Percentiles rank a stretch among this genome's conserved stretches.
Conservation (phyloP, 805 yeast genomes). For the Grigorovia humatica region DNA sequence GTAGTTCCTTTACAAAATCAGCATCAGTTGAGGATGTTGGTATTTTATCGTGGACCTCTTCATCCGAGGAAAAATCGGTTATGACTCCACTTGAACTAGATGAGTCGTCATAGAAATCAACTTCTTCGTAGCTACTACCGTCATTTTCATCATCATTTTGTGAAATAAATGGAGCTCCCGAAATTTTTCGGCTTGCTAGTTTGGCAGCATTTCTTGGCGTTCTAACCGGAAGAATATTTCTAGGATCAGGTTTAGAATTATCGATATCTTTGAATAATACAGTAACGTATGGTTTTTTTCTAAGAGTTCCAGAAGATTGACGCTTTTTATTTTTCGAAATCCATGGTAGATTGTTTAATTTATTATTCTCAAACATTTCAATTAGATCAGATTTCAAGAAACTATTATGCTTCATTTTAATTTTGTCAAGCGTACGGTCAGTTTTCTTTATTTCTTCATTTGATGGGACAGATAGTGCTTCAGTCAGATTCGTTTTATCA, state of each 20-base stretch:
- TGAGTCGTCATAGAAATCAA: conserved; percentile 1
- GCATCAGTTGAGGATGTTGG: neutral
- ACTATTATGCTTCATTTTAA: conserved; percentile 12
- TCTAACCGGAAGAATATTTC: conserved; percentile 22
- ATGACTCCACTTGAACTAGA: conserved; percentile 1
- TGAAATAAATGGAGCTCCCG: conserved; percentile 5
- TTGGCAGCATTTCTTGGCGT: conserved; percentile 24
- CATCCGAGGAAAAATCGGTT: neutral
- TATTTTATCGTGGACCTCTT: neutral
- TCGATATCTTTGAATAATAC: conserved; percentile 22
- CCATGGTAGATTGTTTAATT: conserved; percentile 13
- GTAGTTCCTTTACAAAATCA: neutral
- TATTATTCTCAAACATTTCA: conserved; percentile 18
- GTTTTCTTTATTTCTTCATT: neutral
- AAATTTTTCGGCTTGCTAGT: conserved; percentile 21
- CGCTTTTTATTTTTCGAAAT: conserved; percentile 4
- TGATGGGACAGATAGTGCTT: neutral
- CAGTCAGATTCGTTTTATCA: too few species aligned
- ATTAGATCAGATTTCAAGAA: conserved; percentile 23
- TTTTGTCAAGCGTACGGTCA: conserved; percentile 11
- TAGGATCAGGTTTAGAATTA: conserved; percentile 23
- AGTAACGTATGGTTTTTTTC: conserved; percentile 22
- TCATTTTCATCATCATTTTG: neutral
- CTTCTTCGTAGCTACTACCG: conserved; percentile 10
- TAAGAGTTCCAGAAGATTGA: conserved; percentile 1